These are phyloP conservation scores for Zygoascus hellenicus DNA, from an alignment of 1,139 yeast species.

Conservation along the genomic window DNA sequence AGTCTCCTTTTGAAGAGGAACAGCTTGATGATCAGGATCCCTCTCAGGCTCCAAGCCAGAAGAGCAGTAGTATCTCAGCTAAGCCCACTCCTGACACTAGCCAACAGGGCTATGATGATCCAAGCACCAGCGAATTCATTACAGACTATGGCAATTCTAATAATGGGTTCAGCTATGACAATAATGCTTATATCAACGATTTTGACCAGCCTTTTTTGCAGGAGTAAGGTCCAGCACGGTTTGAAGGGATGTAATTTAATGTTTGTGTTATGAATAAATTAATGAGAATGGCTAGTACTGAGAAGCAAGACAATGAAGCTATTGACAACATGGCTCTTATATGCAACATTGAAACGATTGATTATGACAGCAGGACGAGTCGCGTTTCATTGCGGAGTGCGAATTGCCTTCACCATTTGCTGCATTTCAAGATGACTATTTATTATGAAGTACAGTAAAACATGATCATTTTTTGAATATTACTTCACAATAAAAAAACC, in stretches of 20 bases:
- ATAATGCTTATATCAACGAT: constrained; percentile 5
- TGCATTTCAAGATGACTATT: too few relatives aligned
- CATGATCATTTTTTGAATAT: too few relatives aligned
- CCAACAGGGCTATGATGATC: constrained; percentile 1
- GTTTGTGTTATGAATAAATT: too few relatives aligned
- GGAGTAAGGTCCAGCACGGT: neutral
- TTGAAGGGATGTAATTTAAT: neutral
- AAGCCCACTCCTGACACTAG: constrained; percentile 2
- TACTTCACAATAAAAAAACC: too few relatives aligned
- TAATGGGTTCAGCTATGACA: constrained; percentile 2
- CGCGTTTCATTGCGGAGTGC: too few relatives aligned
- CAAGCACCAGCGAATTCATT: neutral
- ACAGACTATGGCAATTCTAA: constrained; percentile 1
- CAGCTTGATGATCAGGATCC: constrained; percentile 2
- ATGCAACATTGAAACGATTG: too few relatives aligned
- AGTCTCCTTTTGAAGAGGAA: constrained; percentile 8
- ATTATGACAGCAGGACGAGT: too few relatives aligned
- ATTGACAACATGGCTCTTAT: too few relatives aligned
- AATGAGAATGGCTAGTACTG: too few relatives aligned
- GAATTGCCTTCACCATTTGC: too few relatives aligned
- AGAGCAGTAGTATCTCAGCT: neutral
- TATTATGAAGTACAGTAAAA: too few relatives aligned
- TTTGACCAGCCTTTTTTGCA: constrained; percentile 8
- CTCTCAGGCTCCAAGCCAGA: neutral
- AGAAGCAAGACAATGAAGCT: too few relatives aligned